phyloP scores from a whole-genome alignment of 495 filamentous ascomycete genomes.

The Aspergillus asperescens region DNA sequence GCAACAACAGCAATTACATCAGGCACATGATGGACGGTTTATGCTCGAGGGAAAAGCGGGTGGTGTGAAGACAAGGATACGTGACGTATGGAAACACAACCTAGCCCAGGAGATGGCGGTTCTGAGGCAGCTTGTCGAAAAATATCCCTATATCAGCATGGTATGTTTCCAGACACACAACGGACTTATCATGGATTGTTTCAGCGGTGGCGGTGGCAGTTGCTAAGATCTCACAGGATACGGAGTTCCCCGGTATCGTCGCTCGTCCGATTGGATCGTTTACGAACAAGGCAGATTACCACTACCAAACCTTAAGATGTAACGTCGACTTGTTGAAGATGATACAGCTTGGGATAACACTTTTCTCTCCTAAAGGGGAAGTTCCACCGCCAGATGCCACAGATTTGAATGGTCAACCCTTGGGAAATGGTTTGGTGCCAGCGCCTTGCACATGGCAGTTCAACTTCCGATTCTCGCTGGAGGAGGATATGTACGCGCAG shows the following conservation, averaged over 20 bases:
- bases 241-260: slow-evolving; percentile 95
- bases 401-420: slow-evolving; percentile 49
- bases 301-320: slow-evolving; percentile 94
- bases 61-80: slow-evolving; percentile 66
- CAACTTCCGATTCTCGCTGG: slow-evolving; percentile 93
- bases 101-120: slow-evolving; percentile 82
- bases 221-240: slow-evolving; percentile 60
- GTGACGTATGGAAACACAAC: slow-evolving; percentile 92
- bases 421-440: slow-evolving; percentile 52
- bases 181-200: neutral
- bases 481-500: slow-evolving; percentile 94
- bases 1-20: slow-evolving; percentile 59
- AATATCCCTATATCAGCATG: slow-evolving; percentile 94
- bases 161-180: slow-evolving; percentile 45
- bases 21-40: slow-evolving; percentile 46
- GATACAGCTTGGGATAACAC: slow-evolving; percentile 90
- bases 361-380: slow-evolving; percentile 85
- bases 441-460: slow-evolving; percentile 95
- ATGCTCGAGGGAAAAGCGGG: slow-evolving; percentile 39
- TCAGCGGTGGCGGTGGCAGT: neutral
- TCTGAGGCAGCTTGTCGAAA: slow-evolving; percentile 73
- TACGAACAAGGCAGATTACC: slow-evolving; percentile 89
- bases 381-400: slow-evolving; percentile 64
- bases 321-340: slow-evolving; percentile 97
- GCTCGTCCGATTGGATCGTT: slow-evolving; percentile 92